phyloP scores from a whole-genome alignment of 257 asterid species.

The Solanum stenotomum region DNA sequence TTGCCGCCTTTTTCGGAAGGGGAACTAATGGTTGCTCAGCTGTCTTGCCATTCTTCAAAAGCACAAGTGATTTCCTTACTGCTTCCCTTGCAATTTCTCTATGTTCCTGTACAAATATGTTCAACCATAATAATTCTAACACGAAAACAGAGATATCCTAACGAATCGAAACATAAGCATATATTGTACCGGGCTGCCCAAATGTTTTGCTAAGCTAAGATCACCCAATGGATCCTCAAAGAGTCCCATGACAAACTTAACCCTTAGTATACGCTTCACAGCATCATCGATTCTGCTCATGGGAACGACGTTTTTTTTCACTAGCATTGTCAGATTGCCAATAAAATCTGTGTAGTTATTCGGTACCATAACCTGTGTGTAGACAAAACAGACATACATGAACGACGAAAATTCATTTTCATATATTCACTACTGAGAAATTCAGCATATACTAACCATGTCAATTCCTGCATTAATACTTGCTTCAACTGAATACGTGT shows the following conservation, averaged over 20 bases:
- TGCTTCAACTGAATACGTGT: slow-evolving; percentile 34
- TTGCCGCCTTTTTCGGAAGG: slow-evolving; percentile 10
- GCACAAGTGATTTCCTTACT: slow-evolving; percentile 24
- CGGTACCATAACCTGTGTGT: slow-evolving; percentile 46
- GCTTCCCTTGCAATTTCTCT: slow-evolving; percentile 23
- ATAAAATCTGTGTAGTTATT: slow-evolving; percentile 37
- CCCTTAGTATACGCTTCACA: slow-evolving; percentile 43
- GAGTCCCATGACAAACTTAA: slow-evolving; percentile 43
- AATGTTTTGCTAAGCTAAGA: slow-evolving; percentile 34
- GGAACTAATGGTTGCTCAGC: slow-evolving; percentile 10
- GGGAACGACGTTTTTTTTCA: slow-evolving; percentile 31
- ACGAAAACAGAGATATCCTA: neutral
- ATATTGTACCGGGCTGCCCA: slow-evolving; percentile 35
- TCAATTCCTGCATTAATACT: slow-evolving; percentile 48
- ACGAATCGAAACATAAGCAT: neutral
- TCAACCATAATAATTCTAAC: neutral
- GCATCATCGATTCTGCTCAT: slow-evolving; percentile 64
- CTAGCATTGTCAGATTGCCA: slow-evolving; percentile 25
- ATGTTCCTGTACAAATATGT: slow-evolving; percentile 5
- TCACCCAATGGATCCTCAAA: slow-evolving; percentile 53
- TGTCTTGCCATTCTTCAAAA: slow-evolving; percentile 14
- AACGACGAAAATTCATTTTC: neutral
- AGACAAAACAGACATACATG: neutral
- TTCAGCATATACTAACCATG: slow-evolving; percentile 21
- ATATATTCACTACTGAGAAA: neutral